Conservation (phyloP, 768 basidiomycete species). For the Leucosporidium creatinivorum region DNA sequence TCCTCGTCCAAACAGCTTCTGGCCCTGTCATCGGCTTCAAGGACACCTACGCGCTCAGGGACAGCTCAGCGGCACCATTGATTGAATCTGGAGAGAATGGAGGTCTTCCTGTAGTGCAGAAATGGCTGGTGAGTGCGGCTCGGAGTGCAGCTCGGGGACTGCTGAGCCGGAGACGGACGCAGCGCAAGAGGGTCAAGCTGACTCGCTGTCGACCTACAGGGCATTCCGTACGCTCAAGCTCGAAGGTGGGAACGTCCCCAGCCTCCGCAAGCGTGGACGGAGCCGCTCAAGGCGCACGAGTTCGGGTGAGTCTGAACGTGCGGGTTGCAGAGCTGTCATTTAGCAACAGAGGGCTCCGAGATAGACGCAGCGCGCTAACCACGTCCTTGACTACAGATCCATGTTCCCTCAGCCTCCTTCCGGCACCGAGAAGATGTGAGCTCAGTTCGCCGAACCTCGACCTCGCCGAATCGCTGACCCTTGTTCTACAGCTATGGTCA, state of each 20-base stretch:
- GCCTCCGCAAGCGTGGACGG: neutral
- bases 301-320: conserved; percentile 13
- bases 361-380: too few species aligned
- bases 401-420: conserved; percentile 19
- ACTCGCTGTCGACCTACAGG: conserved; percentile 5
- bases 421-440: conserved; percentile 16
- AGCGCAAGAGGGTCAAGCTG: neutral
- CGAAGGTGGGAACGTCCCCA: conserved; percentile 10
- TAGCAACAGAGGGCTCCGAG: too few species aligned
- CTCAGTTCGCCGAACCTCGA: neutral
- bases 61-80: neutral
- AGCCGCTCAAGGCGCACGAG: conserved; percentile 11
- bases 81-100: neutral
- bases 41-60: conserved; percentile 6
- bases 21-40: conserved; percentile 9
- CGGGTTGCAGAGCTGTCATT: too few species aligned
- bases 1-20: neutral
- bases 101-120: neutral
- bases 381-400: neutral
- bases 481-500: neutral
- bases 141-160: neutral
- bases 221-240: conserved; percentile 27
- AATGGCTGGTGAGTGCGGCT: conserved; percentile 27
- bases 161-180: neutral
- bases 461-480: neutral